Percentiles rank a stretch among this genome's conserved stretches.
Evolutionary conservation across 2,329 filamentous ascomycete genomes (phyloP).

Genomic region (Cercospora zeae-maydis): DNA sequence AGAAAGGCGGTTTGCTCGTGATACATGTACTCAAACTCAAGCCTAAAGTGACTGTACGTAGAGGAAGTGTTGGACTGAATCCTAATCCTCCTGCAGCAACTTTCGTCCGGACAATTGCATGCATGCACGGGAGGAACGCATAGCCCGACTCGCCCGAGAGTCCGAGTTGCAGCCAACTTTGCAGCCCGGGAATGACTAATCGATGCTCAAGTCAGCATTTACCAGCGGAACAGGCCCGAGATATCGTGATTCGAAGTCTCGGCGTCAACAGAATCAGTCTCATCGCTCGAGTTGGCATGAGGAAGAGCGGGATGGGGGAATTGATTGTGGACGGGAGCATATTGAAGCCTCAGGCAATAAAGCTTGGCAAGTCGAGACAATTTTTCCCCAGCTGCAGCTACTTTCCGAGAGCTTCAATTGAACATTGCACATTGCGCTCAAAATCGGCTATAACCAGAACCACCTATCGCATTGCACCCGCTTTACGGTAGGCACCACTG

Average conservation of each 20-base stretch:
- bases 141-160: not conserved
- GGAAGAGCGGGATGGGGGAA: not conserved
- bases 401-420: not conserved
- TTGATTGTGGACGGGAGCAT: not conserved
- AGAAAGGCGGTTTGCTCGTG: no score
- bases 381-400: not conserved
- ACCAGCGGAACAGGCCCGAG: not conserved
- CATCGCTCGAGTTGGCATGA: not conserved
- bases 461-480: slow-evolving; percentile 17
- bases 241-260: not conserved
- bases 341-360: not conserved
- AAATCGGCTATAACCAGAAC: slow-evolving; percentile 20
- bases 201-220: not conserved
- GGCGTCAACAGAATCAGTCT: not conserved
- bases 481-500: slow-evolving; percentile 18
- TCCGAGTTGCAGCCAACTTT: not conserved
- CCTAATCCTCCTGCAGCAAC: no score
- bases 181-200: not conserved
- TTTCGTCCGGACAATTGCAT: not conserved
- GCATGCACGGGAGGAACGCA: not conserved
- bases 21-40: no score
- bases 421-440: slow-evolving; percentile 11
- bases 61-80: no score
- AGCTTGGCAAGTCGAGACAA: not conserved
- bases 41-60: no score